phyloP scores from a whole-genome alignment of 1,284 basidiomycete species.

The Earliella scabrosa region DNA sequence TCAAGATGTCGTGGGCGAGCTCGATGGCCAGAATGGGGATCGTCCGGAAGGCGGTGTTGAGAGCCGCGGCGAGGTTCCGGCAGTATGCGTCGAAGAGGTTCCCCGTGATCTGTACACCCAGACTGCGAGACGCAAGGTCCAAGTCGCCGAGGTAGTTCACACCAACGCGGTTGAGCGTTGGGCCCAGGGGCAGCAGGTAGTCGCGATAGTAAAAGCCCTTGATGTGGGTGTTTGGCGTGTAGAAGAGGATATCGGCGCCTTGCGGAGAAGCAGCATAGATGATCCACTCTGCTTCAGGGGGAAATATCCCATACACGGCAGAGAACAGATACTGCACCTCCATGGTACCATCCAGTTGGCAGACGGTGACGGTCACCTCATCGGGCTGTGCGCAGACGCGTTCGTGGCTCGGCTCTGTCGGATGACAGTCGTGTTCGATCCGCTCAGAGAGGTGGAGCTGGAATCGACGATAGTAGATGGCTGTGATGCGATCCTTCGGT shows the following conservation, averaged over 20 bases:
- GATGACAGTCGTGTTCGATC: neutral
- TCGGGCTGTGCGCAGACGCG: slow-evolving; percentile 4
- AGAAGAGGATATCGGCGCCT: slow-evolving; percentile 9
- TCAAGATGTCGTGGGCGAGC: slow-evolving; percentile 19
- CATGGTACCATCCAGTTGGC: slow-evolving; percentile 1
- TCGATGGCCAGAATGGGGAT: slow-evolving; percentile 17
- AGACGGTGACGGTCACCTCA: slow-evolving; percentile 17
- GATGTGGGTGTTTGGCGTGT: neutral
- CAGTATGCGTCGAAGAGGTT: slow-evolving; percentile 2
- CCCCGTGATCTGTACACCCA: neutral
- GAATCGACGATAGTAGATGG: slow-evolving; percentile 9
- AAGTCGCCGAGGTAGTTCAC: slow-evolving; percentile 19
- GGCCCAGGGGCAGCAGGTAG: slow-evolving; percentile 4
- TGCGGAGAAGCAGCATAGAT: neutral
- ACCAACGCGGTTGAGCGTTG: slow-evolving; percentile 4
- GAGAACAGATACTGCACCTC: slow-evolving; percentile 14
- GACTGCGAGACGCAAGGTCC: neutral
- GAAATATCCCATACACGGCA: slow-evolving; percentile 11
- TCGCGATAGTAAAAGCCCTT: slow-evolving; percentile 10
- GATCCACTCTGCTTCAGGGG: slow-evolving; percentile 6
- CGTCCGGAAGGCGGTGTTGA: slow-evolving; percentile 11
- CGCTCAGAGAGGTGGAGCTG: slow-evolving; percentile 4
- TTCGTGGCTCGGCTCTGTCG: slow-evolving; percentile 17
- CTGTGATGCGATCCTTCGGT: neutral
- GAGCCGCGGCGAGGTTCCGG: neutral